Evolutionary conservation across 2,329 filamentous ascomycete genomes (phyloP).

Genomic region (Lachnum nothofagi): DNA sequence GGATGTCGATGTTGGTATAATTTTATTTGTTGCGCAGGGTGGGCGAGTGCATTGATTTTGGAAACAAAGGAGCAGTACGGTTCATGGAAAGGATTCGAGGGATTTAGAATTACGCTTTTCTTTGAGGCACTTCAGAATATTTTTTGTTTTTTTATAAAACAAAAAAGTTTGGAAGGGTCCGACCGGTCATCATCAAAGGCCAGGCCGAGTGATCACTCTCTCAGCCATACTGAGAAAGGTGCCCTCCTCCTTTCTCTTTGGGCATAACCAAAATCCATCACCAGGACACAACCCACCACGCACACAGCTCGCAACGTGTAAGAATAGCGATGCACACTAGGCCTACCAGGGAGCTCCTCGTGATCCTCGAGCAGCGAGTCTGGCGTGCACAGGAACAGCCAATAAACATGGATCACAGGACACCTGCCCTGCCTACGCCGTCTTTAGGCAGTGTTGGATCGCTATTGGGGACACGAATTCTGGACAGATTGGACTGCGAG

Average conservation of each 20-base stretch:
- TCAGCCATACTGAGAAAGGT: neutral
- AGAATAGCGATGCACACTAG: conserved; percentile 7
- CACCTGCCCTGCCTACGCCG: conserved; percentile 14
- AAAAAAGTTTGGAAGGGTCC: too few species aligned
- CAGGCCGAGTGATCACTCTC: conserved; percentile 1
- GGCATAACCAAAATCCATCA: too few species aligned
- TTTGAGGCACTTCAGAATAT: too few species aligned
- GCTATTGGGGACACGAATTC: neutral
- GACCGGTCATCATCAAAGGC: neutral
- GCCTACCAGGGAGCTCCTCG: conserved; percentile 17
- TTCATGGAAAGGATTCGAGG: neutral
- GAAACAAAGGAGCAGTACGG: neutral
- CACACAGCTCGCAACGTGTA: neutral
- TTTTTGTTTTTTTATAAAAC: neutral
- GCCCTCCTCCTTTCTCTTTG: too few species aligned
- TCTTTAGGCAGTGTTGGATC: conserved; percentile 19
- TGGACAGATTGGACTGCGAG: conserved; percentile 1
- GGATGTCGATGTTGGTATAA: neutral
- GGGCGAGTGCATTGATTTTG: neutral
- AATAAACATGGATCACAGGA: conserved; percentile 23
- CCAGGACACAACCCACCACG: conserved; percentile 2
- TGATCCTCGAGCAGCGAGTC: conserved; percentile 17
- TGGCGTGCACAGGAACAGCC: conserved; percentile 8
- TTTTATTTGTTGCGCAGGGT: neutral
- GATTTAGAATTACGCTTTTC: too few species aligned